phyloP scores from a whole-genome alignment of 768 basidiomycete genomes.

The Calocera cornea region DNA sequence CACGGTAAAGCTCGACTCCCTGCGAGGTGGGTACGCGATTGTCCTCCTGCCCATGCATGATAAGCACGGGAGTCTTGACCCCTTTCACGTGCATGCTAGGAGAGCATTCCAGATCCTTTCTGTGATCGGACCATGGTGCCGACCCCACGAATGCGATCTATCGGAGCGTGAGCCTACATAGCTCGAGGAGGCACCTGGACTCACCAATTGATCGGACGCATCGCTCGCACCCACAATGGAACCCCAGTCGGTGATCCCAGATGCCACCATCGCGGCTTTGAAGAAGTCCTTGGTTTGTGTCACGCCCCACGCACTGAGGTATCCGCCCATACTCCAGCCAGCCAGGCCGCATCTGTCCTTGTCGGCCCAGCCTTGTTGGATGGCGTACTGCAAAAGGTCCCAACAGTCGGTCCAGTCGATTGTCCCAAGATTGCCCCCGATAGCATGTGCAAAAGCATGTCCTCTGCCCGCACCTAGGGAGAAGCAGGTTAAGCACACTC shows the following conservation, averaged over 20 bases:
- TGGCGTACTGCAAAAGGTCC: slow-evolving; percentile 10
- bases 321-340: slow-evolving; percentile 14
- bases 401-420: slow-evolving; percentile 14
- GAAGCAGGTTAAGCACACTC: no score
- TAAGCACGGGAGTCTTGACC: slow-evolving; percentile 12
- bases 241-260: slow-evolving; percentile 13
- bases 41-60: slow-evolving; percentile 13
- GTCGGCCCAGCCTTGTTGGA: slow-evolving; percentile 11
- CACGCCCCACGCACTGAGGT: slow-evolving; percentile 13
- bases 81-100: slow-evolving; percentile 11
- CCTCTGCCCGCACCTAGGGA: slow-evolving; percentile 10
- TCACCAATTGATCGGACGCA: slow-evolving; percentile 9
- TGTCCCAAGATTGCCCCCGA: slow-evolving; percentile 8
- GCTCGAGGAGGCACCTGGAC: not conserved
- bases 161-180: not conserved
- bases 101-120: not conserved
- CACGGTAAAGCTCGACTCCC: slow-evolving; percentile 9
- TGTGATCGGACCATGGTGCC: slow-evolving; percentile 7
- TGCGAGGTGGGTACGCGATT: slow-evolving; percentile 11
- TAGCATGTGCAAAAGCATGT: slow-evolving; percentile 6
- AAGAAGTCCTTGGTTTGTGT: slow-evolving; percentile 12
- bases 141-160: slow-evolving; percentile 6
- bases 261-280: slow-evolving; percentile 9
- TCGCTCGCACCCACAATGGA: slow-evolving; percentile 7
- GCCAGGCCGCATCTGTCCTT: slow-evolving; percentile 8